phyloP scores from a whole-genome alignment of 768 basidiomycete species.

The Psilocybe cyanescens region DNA sequence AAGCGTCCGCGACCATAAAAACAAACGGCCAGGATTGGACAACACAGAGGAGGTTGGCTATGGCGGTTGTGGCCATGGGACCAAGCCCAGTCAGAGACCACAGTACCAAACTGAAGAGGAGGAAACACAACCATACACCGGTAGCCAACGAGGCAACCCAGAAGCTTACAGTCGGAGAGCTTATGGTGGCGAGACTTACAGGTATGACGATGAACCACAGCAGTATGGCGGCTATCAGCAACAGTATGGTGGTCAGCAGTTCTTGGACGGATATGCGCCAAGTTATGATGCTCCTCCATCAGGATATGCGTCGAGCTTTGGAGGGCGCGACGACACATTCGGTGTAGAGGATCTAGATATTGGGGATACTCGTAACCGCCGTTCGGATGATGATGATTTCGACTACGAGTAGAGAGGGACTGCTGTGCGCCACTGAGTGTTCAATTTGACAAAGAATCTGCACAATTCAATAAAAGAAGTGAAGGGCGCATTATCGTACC shows the following conservation, averaged over 20 bases:
- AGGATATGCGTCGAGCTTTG: slow-evolving; percentile 34
- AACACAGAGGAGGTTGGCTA: slow-evolving; percentile 44
- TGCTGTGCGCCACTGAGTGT: slow-evolving; percentile 4
- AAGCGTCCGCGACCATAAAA: slow-evolving; percentile 56
- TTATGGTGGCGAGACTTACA: background rate
- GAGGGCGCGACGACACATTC: slow-evolving; percentile 47
- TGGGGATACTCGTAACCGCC: slow-evolving; percentile 7
- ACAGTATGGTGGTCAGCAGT: background rate
- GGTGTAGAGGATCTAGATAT: slow-evolving; percentile 54
- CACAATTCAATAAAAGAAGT: background rate
- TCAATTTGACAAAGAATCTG: background rate
- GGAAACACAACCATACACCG: slow-evolving; percentile 9
- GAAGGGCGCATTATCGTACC: background rate
- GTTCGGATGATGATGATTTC: slow-evolving; percentile 30
- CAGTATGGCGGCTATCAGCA: background rate
- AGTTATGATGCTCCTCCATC: background rate
- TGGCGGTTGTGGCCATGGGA: slow-evolving; percentile 34
- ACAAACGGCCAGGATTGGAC: slow-evolving; percentile 59
- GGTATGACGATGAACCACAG: slow-evolving; percentile 10
- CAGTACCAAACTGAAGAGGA: no score
- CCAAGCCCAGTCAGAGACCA: slow-evolving; percentile 3
- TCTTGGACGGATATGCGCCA: background rate
- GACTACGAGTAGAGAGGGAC: slow-evolving; percentile 28
- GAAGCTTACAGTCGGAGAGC: background rate
- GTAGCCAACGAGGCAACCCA: background rate